phyloP scores from a whole-genome alignment of 176 grass and related monocot genomes.

The Tillandsia leiboldiana region DNA sequence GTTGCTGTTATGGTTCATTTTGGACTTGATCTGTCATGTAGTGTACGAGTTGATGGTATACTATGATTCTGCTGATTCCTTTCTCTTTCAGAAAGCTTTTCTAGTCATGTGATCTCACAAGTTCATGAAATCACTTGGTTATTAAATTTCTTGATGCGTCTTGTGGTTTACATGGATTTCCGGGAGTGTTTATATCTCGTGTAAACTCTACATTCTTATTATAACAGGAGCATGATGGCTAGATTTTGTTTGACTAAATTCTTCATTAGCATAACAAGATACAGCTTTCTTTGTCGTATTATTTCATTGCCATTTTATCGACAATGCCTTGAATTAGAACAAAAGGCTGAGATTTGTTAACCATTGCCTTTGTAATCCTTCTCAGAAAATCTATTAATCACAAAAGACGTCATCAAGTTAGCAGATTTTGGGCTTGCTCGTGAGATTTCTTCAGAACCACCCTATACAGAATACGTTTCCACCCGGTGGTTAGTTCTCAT shows the following conservation, averaged over 20 bases:
- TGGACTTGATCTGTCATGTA: too few relatives aligned
- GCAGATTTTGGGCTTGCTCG: slow-evolving; percentile 99
- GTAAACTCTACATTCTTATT: too few relatives aligned
- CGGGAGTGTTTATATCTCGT: too few relatives aligned
- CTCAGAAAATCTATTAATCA: slow-evolving; percentile 89
- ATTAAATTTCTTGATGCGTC: too few relatives aligned
- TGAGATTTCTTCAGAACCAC: slow-evolving; percentile 79
- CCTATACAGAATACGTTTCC: slow-evolving; percentile 98
- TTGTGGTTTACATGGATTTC: too few relatives aligned
- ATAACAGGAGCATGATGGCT: too few relatives aligned
- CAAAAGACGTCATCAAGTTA: slow-evolving; percentile 82
- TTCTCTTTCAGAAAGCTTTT: too few relatives aligned
- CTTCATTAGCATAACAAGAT: neutral
- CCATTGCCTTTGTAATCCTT: slow-evolving; percentile 18
- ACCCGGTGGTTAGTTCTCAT: slow-evolving; percentile 66
- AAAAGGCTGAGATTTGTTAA: neutral
- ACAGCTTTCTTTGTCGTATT: neutral
- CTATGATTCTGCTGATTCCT: neutral
- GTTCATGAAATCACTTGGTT: too few relatives aligned
- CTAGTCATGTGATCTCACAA: too few relatives aligned
- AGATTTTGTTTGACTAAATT: neutral
- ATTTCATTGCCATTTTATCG: neutral
- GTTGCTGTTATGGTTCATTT: too few relatives aligned
- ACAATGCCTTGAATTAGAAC: neutral
- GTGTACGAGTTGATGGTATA: too few relatives aligned